phyloP scores from a whole-genome alignment of 75 land plant genomes.

The Larix kaempferi region DNA sequence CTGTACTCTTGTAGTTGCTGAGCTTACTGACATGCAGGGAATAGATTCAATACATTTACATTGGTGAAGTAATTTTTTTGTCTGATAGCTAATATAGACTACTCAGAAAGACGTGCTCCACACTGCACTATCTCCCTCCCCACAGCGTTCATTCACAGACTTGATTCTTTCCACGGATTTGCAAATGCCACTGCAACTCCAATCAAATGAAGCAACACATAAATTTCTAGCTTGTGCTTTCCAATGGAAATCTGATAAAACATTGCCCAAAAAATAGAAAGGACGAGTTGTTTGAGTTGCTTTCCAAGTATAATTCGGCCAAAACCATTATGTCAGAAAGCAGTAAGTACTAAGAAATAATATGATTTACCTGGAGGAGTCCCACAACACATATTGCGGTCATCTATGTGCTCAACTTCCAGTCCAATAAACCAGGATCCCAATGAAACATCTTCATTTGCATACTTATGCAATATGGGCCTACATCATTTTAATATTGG shows the following conservation, averaged over 20 bases:
- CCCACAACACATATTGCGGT: constrained; percentile 68
- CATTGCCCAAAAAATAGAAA: too few relatives aligned
- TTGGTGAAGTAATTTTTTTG: too few relatives aligned
- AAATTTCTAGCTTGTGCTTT: constrained; percentile 65
- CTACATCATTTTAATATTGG: constrained; percentile 24
- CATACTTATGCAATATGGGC: constrained; percentile 78
- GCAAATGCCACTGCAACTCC: constrained; percentile 91
- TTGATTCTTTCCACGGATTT: constrained; percentile 74
- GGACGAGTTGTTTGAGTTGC: too few relatives aligned
- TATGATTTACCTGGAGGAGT: constrained; percentile 59
- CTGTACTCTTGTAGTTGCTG: too few relatives aligned
- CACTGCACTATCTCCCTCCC: constrained; percentile 64
- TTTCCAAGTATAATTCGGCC: too few relatives aligned
- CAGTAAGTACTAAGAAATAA: background rate
- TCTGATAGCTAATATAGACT: too few relatives aligned
- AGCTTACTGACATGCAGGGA: too few relatives aligned
- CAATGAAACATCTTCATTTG: constrained; percentile 90
- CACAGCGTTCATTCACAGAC: constrained; percentile 58
- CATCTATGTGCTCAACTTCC: constrained; percentile 81
- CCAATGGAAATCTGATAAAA: constrained; percentile 56
- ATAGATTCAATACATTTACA: too few relatives aligned
- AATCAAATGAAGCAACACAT: constrained; percentile 80
- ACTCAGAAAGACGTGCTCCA: constrained; percentile 37
- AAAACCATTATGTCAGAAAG: too few relatives aligned
- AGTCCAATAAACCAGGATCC: constrained; percentile 93